Conservation (phyloP, 2,329 filamentous ascomycete species). For the Metarhizium album region DNA sequence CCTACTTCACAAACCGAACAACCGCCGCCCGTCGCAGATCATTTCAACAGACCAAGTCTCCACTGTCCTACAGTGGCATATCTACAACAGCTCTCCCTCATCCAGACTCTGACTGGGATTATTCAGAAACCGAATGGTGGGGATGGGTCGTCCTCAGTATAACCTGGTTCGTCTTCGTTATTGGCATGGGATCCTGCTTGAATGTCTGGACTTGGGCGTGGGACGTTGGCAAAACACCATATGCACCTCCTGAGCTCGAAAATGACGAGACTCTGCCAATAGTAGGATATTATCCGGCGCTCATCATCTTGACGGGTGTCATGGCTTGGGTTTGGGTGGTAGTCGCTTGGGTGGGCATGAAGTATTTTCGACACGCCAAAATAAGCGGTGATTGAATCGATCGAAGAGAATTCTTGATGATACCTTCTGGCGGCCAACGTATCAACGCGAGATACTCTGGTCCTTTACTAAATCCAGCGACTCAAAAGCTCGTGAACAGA, state of each 20-base stretch:
- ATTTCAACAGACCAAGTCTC: constrained; percentile 46
- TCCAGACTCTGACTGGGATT: constrained; percentile 63
- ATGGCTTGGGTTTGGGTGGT: constrained; percentile 99
- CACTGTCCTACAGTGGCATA: constrained; percentile 44
- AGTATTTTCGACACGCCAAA: constrained; percentile 96
- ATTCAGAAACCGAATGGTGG: constrained; percentile 95
- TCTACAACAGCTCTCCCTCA: constrained; percentile 36
- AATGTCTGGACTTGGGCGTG: constrained; percentile 98
- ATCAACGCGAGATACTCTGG: background rate
- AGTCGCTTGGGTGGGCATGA: constrained; percentile 97
- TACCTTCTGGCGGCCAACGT: background rate
- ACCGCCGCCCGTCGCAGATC: constrained; percentile 36
- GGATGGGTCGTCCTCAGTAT: constrained; percentile 85
- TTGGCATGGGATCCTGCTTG: constrained; percentile 91
- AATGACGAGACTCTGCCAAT: constrained; percentile 92
- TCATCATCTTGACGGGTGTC: constrained; percentile 85
- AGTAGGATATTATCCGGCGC: constrained; percentile 89
- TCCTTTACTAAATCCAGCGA: background rate
- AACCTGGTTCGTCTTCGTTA: constrained; percentile 93
- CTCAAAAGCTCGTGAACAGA: too few species aligned
- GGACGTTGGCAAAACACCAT: constrained; percentile 94
- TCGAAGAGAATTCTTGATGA: background rate
- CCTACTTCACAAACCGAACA: constrained; percentile 43
- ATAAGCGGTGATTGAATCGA: constrained; percentile 51
- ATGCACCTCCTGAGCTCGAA: constrained; percentile 88